Conservation (phyloP, 257 asterid species). For the Salvia hispanica region DNA sequence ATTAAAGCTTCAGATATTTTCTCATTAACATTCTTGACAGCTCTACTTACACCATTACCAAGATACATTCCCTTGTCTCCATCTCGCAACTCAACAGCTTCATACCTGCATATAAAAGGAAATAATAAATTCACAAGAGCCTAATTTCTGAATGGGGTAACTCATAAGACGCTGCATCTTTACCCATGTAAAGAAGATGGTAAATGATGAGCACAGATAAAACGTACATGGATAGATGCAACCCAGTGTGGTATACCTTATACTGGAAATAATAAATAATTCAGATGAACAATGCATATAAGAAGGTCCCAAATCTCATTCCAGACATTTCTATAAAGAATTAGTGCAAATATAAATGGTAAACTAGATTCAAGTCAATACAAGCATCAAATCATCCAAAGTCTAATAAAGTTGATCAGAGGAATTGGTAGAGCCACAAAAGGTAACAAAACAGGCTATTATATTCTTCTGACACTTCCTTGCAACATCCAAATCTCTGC, state of each 20-base stretch:
- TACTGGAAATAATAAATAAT: neutral
- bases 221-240: slow-evolving; percentile 9
- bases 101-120: slow-evolving; percentile 61
- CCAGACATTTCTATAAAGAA: slow-evolving; percentile 18
- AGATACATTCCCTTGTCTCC: slow-evolving; percentile 92
- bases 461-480: too few relatives aligned
- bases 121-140: slow-evolving; percentile 13
- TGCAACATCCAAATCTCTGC: too few relatives aligned
- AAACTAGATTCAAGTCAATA: too few relatives aligned
- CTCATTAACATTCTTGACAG: slow-evolving; percentile 88
- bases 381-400: too few relatives aligned
- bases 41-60: slow-evolving; percentile 93
- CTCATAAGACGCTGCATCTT: slow-evolving; percentile 4
- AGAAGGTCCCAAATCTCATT: neutral
- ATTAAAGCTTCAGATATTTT: slow-evolving; percentile 94
- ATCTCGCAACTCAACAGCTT: slow-evolving; percentile 93
- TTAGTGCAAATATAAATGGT: slow-evolving; percentile 12
- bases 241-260: neutral
- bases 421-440: too few relatives aligned
- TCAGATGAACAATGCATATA: neutral
- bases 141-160: slow-evolving; percentile 24
- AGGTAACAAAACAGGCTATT: too few relatives aligned
- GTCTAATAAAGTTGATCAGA: too few relatives aligned
- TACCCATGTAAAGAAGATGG: slow-evolving; percentile 17
- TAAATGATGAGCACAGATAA: slow-evolving; percentile 17